Evolutionary conservation across 371 early-diverging fungal genomes (phyloP).

Genomic region (Rhizopus arrhizus): DNA sequence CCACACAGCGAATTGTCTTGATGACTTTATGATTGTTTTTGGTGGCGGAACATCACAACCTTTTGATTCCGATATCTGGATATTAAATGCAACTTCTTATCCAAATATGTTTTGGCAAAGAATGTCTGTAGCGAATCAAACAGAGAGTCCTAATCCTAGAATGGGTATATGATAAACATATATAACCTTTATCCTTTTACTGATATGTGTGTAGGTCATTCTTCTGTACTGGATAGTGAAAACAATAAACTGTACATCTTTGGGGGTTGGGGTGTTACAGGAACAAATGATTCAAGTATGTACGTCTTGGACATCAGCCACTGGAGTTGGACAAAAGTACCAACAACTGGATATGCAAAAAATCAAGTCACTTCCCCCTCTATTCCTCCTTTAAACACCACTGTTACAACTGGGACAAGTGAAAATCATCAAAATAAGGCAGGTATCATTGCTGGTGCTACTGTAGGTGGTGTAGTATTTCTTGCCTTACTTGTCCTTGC

Average conservation of each 20-base stretch:
- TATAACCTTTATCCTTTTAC: not conserved
- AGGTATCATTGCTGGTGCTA: conserved; percentile 31
- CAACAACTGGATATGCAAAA: conserved; percentile 22
- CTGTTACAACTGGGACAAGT: no score
- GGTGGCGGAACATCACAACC: conserved; percentile 52
- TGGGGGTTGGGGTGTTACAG: conserved; percentile 41
- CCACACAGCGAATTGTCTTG: conserved; percentile 49
- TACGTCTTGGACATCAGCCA: conserved; percentile 28
- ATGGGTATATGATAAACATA: conserved; percentile 40
- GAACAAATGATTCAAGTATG: conserved; percentile 32
- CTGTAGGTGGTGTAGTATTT: conserved; percentile 20
- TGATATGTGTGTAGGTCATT: conserved; percentile 31
- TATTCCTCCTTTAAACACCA: not conserved
- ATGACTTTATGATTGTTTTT: conserved; percentile 47
- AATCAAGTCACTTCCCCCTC: not conserved
- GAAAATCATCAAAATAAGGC: not conserved
- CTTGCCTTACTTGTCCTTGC: conserved; percentile 11
- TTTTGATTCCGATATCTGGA: conserved; percentile 48
- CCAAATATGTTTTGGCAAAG: conserved; percentile 40
- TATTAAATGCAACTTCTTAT: conserved; percentile 42
- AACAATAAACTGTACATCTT: conserved; percentile 36
- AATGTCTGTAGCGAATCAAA: conserved; percentile 23
- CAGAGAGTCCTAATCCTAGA: conserved; percentile 35
- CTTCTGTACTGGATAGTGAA: conserved; percentile 35
- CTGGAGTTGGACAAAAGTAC: conserved; percentile 38